Percentiles rank a stretch among this genome's conserved stretches.
Evolutionary conservation across 306 rosid genomes (phyloP).

Genomic region (Dryas drummondii): DNA sequence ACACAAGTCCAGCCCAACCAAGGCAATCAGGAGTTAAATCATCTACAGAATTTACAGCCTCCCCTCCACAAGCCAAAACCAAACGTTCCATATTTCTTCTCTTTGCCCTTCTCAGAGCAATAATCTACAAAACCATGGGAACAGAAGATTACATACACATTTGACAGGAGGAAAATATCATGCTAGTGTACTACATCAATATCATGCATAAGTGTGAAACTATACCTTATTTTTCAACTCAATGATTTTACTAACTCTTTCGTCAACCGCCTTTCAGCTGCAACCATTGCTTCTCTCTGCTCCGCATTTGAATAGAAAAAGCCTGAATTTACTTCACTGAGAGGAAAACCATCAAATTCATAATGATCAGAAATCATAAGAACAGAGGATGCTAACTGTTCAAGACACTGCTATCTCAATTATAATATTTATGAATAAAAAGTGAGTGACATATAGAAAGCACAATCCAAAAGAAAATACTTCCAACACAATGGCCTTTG

Average conservation of each 20-base stretch:
- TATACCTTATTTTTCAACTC: conserved; percentile 82
- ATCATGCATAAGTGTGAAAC: conserved; percentile 5
- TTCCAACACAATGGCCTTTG: background rate
- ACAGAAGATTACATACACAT: background rate
- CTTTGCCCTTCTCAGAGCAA: conserved; percentile 98
- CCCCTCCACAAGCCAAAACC: conserved; percentile 99
- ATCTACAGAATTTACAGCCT: conserved; percentile 88
- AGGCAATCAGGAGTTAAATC: conserved; percentile 86
- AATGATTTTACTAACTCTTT: conserved; percentile 77
- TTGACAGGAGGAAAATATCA: background rate
- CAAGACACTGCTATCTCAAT: background rate
- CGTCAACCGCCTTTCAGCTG: conserved; percentile 96
- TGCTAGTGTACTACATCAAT: background rate
- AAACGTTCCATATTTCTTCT: conserved; percentile 97
- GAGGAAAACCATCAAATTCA: conserved; percentile 28
- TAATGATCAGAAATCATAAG: conserved; percentile 11
- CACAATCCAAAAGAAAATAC: background rate
- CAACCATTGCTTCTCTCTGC: conserved; percentile 95
- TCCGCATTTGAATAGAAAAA: conserved; percentile 98
- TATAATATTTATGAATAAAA: background rate
- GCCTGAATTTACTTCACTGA: conserved; percentile 94
- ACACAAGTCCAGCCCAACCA: conserved; percentile 99
- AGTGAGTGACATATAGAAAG: background rate
- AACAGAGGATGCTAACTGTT: background rate
- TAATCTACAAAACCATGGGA: conserved; percentile 43